phyloP scores from a whole-genome alignment of 345 rosid species.

The Boechera divaricarpa region DNA sequence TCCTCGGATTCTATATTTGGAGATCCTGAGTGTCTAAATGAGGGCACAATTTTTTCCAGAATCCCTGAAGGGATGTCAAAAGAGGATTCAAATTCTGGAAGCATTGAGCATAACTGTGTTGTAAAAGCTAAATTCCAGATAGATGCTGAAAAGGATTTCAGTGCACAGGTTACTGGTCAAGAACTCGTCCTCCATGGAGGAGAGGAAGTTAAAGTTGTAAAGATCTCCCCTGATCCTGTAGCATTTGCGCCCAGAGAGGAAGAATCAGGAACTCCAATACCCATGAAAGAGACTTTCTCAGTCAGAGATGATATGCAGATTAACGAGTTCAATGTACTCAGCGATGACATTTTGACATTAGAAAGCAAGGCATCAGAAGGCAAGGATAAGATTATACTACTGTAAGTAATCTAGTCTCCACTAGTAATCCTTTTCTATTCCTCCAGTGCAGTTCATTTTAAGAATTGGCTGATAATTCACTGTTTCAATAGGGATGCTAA shows the following conservation, averaged over 20 bases:
- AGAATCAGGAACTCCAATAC: constrained; percentile 34
- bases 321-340: constrained; percentile 32
- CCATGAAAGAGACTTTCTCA: constrained; percentile 36
- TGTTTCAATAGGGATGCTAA: constrained; percentile 50
- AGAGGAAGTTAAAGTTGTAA: constrained; percentile 39
- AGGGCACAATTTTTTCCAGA: constrained; percentile 28
- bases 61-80: constrained; percentile 16
- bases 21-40: constrained; percentile 31
- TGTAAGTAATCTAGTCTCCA: constrained; percentile 51
- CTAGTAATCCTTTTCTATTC: constrained; percentile 19
- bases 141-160: constrained; percentile 33
- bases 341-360: constrained; percentile 31
- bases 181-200: constrained; percentile 31
- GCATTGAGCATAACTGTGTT: constrained; percentile 25
- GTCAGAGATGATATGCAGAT: constrained; percentile 36
- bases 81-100: constrained; percentile 21
- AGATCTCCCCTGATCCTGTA: constrained; percentile 28
- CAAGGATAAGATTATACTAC: constrained; percentile 34
- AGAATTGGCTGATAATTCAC: constrained; percentile 15
- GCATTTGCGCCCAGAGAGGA: constrained; percentile 33
- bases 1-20: constrained; percentile 16
- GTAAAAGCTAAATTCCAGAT: constrained; percentile 35
- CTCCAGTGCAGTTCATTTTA: not conserved
- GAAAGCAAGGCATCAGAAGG: constrained; percentile 48
- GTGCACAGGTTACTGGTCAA: constrained; percentile 42